A percentile compares a stretch with the other conserved stretches of the same genome.
phyloP scores from a whole-genome alignment of 75 land plant species.

The Gnetum montanum region DNA sequence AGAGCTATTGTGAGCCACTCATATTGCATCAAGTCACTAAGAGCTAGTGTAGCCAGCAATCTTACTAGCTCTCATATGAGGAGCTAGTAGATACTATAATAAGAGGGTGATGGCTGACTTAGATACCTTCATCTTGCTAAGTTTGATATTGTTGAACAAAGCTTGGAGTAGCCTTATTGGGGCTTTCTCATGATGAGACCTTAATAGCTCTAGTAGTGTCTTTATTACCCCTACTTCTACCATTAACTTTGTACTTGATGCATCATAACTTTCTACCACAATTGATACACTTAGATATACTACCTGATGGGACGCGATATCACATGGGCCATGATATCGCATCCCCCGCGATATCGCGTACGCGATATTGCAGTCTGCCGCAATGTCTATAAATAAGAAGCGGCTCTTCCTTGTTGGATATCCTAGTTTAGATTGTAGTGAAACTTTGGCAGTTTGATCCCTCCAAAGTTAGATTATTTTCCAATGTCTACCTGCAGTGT shows the following conservation, averaged over 20 bases:
- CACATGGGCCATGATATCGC: too few species aligned
- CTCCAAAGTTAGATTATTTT: too few species aligned
- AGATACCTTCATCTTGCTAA: conserved; percentile 72
- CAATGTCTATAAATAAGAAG: too few species aligned
- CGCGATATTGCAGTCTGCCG: too few species aligned
- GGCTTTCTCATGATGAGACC: conserved; percentile 94
- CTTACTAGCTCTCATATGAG: conserved; percentile 64
- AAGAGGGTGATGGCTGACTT: conserved; percentile 81
- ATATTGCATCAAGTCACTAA: conserved; percentile 88
- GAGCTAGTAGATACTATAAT: conserved; percentile 81
- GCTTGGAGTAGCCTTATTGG: conserved; percentile 75
- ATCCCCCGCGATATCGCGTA: too few species aligned
- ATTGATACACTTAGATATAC: conserved; percentile 71
- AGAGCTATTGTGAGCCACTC: too few species aligned
- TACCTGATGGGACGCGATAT: too few species aligned
- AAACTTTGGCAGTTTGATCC: too few species aligned
- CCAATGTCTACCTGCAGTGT: too few species aligned
- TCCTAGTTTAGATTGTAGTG: too few species aligned
- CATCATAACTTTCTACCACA: conserved; percentile 64
- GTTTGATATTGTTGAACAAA: conserved; percentile 72
- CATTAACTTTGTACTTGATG: conserved; percentile 69
- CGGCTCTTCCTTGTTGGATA: too few species aligned
- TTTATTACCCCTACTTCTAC: conserved; percentile 88
- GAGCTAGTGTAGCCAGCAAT: conserved; percentile 78
- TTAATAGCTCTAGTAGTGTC: conserved; percentile 67